Evolutionary conservation across 768 basidiomycete genomes (phyloP), one percentile per base, ranked within the genome.

Genomic region (Tricholoma flavovirens): DNA sequence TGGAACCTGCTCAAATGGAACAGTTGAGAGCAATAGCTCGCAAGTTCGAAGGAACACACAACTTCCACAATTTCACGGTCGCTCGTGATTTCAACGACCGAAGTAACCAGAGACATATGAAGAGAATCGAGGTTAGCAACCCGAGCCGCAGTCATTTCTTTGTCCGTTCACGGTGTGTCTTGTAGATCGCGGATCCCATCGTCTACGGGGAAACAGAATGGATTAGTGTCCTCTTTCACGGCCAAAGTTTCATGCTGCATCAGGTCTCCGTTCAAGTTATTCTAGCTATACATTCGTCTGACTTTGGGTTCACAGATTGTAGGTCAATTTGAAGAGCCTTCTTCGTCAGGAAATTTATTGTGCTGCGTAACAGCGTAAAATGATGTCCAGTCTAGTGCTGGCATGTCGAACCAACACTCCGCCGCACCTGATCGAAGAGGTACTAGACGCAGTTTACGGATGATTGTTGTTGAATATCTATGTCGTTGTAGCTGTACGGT

Each of bases 231-330:
- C 76, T 89, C 57, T 88, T 97, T 68, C 93, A 98, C 67, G 97
- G 96, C 0, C 97, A 99, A 70, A 94, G 92, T 63, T 99, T 99
- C 70, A 98, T 99, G 97, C 73, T 99, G 53, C 96, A 99, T 70
- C 97, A 99, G 78, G 94, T 94, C 64, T 53, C 78, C 73, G n/a
- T 30, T 65, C 61, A 46, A 46, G 7, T 9, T 45, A 51, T 35
- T 56, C 15, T 21, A 6, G 40, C 1, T 3, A 29, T 45, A n/a
- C 8, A 40, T 35, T 33, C 14, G 12, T 50, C 30, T 56, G 56
- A 42, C 46, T 43, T 48, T 8, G n/a, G 29, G 1, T 46, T 33
- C 59, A 40, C n/a, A 83, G 80, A 84, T 83, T 59, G 81, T 83
- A 62, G 56, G 76, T 69, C 35, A 21, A 30, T 36, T 57, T 61